These are phyloP conservation scores for Alternaria infectoria DNA, from an alignment of 2,329 filamentous ascomycete genomes.

Conservation along the genomic window DNA sequence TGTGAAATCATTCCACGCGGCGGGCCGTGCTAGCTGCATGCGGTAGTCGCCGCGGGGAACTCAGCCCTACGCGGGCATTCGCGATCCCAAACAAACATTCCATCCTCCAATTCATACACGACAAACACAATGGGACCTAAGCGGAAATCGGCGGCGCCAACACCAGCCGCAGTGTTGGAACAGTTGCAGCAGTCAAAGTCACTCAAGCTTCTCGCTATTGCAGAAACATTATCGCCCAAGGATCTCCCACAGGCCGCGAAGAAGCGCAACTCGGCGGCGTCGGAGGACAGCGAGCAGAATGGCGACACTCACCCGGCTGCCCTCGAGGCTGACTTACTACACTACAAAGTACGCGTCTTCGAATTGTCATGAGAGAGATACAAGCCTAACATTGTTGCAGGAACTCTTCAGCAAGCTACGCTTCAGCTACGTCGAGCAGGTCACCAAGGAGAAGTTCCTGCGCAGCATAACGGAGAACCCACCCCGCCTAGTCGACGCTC, in stretches of 20 bases:
- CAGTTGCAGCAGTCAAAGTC: conserved; percentile 65
- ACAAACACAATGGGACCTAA: conserved; percentile 33
- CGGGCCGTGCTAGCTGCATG: conserved; percentile 6
- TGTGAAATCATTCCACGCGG: conserved; percentile 9
- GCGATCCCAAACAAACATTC: conserved; percentile 40
- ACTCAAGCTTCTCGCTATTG: conserved; percentile 76
- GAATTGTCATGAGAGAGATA: background rate
- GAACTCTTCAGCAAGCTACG: conserved; percentile 95
- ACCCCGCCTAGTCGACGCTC: conserved; percentile 79
- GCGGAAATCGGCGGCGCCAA: conserved; percentile 28
- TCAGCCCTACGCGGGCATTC: conserved; percentile 22
- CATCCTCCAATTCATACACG: conserved; percentile 1
- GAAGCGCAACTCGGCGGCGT: conserved; percentile 62
- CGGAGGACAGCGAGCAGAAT: conserved; percentile 72
- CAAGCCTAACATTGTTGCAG: conserved; percentile 41
- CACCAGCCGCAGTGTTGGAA: conserved; percentile 51
- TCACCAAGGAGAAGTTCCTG: conserved; percentile 98
- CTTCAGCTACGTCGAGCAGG: conserved; percentile 97
- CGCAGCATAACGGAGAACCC: conserved; percentile 90
- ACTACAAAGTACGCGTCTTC: conserved; percentile 70
- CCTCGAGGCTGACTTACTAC: conserved; percentile 80
- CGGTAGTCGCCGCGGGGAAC: conserved; percentile 28
- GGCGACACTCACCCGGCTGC: conserved; percentile 70
- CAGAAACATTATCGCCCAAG: conserved; percentile 72
- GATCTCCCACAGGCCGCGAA: conserved; percentile 48